Evolutionary conservation across 2,329 filamentous ascomycete genomes (phyloP), one percentile per base, ranked within the genome.

Genomic region (Colletotrichum abscissum): DNA sequence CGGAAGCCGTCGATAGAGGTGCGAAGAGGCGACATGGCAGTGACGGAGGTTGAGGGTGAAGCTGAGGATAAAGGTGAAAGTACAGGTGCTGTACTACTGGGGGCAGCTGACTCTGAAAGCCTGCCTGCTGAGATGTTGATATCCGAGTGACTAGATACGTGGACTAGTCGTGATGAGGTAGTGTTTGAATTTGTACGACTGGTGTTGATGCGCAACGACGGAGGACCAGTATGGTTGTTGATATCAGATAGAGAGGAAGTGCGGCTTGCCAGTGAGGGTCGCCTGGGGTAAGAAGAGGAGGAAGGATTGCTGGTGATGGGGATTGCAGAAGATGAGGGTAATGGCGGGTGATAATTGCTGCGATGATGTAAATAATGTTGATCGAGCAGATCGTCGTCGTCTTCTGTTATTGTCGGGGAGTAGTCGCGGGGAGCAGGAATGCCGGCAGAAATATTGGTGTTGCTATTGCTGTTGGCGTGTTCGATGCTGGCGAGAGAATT

Each of bases 1-100:
- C 90, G 90, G 75, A 92, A 91, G 28, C 86, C 86, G 66, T 92
- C 91, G 60, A 92, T 84, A 0, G 90, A 92, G 69, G 83, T 86
- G 65, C 90, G 89, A 6, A 92, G 80, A 2, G 89, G 88, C 3
- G 88, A 89, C 78, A 86, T 84, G 16, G 85, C 80, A 0, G 82
- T 72, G 19, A 46, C 58, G 46, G 70, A 83, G 73, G 76, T 74
- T 5, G 82, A 79, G 49, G 83, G 84, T 3, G 84, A 81, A 4
- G 79, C 75, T 2, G 83, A 80, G 9, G 76, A 76, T 14, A 74
- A 66, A 3, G 80, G 79, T 3, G 80, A 78, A 76, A 79, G 59
- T 75, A 77, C 16, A 74, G 78, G 49, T 33, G 77, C 76, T 14
- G 79, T 79, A 22, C 80, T 79, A 22, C 80, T 79, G 33, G 75